Conservation (phyloP, 306 rosid genomes). For the Elaeagnus macrophylla region DNA sequence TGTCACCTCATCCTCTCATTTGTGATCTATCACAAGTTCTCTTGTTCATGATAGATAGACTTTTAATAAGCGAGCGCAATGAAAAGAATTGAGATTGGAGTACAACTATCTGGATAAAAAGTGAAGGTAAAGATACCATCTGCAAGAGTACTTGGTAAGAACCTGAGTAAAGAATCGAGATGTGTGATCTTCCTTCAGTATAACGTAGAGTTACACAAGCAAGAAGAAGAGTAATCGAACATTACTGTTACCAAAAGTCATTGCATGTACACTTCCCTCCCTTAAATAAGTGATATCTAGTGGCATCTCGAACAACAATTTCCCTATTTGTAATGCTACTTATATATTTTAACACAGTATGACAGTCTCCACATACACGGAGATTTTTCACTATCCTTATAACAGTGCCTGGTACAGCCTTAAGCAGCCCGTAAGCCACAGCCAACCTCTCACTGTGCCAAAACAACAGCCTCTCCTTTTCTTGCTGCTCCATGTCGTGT, state of each 20-base stretch:
- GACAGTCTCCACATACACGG: constrained; percentile 83
- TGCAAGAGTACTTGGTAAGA: no score
- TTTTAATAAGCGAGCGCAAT: no score
- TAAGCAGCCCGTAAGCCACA: constrained; percentile 70
- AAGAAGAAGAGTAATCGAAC: background rate
- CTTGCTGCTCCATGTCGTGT: constrained; percentile 76
- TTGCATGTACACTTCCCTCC: constrained; percentile 71
- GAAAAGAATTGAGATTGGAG: no score
- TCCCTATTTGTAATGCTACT: constrained; percentile 57
- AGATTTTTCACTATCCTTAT: constrained; percentile 79
- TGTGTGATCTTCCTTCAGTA: no score
- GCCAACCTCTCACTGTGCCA: constrained; percentile 91
- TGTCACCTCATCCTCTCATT: no score
- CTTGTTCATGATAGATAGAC: no score
- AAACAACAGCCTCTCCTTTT: constrained; percentile 74
- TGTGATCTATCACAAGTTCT: no score
- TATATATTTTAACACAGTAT: constrained; percentile 63
- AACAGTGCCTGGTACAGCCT: constrained; percentile 50
- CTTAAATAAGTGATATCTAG: constrained; percentile 70
- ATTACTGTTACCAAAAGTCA: constrained; percentile 67
- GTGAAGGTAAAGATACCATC: no score
- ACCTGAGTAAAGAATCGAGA: no score
- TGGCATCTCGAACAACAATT: constrained; percentile 72
- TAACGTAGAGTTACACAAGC: no score
- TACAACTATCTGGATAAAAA: no score